Evolutionary conservation across 2,329 filamentous ascomycete species (phyloP).

Genomic region (Fusarium sp.): DNA sequence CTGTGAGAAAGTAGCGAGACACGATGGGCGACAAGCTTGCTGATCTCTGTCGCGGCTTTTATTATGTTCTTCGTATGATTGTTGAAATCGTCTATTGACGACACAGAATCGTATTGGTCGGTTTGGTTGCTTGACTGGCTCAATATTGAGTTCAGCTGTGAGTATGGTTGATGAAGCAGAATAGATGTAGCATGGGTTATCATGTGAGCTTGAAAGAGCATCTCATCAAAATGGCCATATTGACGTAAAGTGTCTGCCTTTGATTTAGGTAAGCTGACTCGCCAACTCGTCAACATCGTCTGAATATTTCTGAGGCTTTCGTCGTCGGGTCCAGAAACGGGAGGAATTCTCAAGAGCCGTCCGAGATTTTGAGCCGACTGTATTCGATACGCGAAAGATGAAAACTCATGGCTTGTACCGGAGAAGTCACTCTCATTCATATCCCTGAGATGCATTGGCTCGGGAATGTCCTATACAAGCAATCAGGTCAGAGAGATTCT

Average conservation of each 20-base stretch:
- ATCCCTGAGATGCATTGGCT: conserved; percentile 72
- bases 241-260: conserved; percentile 77
- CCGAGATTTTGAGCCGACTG: conserved; percentile 83
- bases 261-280: conserved; percentile 76
- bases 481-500: conserved; percentile 17
- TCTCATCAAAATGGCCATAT: conserved; percentile 81
- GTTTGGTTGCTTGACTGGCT: conserved; percentile 71
- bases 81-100: conserved; percentile 64
- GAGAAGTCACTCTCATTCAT: conserved; percentile 82
- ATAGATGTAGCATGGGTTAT: conserved; percentile 74
- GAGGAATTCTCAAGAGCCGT: conserved; percentile 71
- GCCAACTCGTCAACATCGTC: conserved; percentile 74
- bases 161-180: conserved; percentile 82
- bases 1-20: conserved; percentile 78
- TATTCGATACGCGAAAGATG: conserved; percentile 86
- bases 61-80: conserved; percentile 83
- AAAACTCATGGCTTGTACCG: conserved; percentile 76
- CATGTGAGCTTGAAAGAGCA: conserved; percentile 92
- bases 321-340: conserved; percentile 62
- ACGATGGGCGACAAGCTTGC: conserved; percentile 77
- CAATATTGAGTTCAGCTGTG: conserved; percentile 74
- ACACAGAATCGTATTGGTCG: conserved; percentile 66
- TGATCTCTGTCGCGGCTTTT: conserved; percentile 80
- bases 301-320: conserved; percentile 63
- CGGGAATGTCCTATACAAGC: conserved; percentile 61